Base-by-base conservation (phyloP, 2,329 filamentous ascomycete genomes). In the Fusarium siculi region DNA sequence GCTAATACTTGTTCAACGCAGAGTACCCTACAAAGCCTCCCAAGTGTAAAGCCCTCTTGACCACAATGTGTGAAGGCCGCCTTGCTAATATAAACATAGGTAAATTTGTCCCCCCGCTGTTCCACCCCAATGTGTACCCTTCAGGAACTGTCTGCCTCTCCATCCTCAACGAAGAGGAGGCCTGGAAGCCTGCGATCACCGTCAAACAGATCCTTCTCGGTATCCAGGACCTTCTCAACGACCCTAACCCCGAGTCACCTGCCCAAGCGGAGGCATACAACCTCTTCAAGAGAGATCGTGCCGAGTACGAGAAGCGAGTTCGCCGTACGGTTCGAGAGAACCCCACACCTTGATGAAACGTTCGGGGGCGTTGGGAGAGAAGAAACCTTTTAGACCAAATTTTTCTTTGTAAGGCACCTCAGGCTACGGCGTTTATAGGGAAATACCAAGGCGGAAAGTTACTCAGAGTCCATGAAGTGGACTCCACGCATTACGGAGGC, bases 11-110 rank as follows among this genome's bases (percentile, higher is more conserved):
- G 25, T 60, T 56, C 54, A 71, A 52, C 56, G 23, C 78, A 97
- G 96, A 99, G 80, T 99, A 99, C 82, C 96, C 96, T 21, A 99
- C 97, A 57, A 99, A 99, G 84, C 96, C 96, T 37, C 96, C 96
- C 4, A 99, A 99, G 85, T 99, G 96, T 97, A 90, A 83, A 92
- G 47, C 19, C 44, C 18, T 36, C 21, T 34, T 36, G 32, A 46
- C 43, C 16, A 43, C 16, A 23, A 37, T 28, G 25, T 28, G 53
- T 39, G 42, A 42, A 43, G 37, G 34, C 54, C 18, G n/a, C 36
- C 8, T 63, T 62, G 52, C 68, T 78, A 53, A 78, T 58, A 36
- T 25, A 43, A 50, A 40, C 32, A 5, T 68, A 97, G 95, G 95
- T 91, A 98, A 97, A 89, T 99, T 99, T 80, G 90, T 92, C 0